Evolutionary conservation across 306 rosid genomes (phyloP).

Genomic region (Astragalus membranaceus): DNA sequence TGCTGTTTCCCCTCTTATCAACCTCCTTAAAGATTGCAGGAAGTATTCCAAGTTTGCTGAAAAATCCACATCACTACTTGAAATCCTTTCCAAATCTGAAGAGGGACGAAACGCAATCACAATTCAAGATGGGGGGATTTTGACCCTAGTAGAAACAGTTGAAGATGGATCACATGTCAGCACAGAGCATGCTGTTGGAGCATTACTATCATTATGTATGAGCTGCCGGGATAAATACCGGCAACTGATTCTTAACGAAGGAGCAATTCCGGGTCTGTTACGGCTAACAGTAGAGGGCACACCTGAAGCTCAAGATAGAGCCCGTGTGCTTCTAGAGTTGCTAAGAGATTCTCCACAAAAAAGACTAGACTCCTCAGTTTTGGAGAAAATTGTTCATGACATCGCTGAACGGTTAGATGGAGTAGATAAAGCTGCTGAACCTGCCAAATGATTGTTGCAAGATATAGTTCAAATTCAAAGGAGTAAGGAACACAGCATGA

Average conservation of each 20-base stretch:
- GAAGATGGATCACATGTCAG: constrained; percentile 85
- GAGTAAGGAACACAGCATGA: constrained; percentile 68
- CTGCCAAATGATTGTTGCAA: constrained; percentile 56
- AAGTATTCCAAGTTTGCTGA: constrained; percentile 83
- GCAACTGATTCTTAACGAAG: constrained; percentile 74
- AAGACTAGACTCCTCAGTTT: constrained; percentile 47
- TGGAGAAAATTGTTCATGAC: constrained; percentile 73
- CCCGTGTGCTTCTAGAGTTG: constrained; percentile 64
- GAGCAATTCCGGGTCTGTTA: constrained; percentile 85
- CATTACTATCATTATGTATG: constrained; percentile 56
- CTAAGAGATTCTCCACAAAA: constrained; percentile 77
- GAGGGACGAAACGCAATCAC: constrained; percentile 68
- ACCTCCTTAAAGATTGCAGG: constrained; percentile 85
- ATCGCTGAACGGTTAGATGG: constrained; percentile 75
- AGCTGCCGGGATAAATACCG: constrained; percentile 79
- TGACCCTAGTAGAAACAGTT: constrained; percentile 73
- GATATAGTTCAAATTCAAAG: constrained; percentile 88
- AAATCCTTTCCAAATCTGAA: constrained; percentile 60
- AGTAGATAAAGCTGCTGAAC: constrained; percentile 73
- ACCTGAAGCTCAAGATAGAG: constrained; percentile 60
- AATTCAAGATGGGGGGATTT: constrained; percentile 57
- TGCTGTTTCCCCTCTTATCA: constrained; percentile 71
- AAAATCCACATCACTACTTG: constrained; percentile 69
- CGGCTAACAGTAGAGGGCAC: constrained; percentile 82
- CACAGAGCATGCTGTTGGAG: constrained; percentile 80